Evolutionary conservation across 352 stramenopile species (phyloP), one percentile per base, ranked within the genome.

Genomic region (Phytophthora pluvialis): DNA sequence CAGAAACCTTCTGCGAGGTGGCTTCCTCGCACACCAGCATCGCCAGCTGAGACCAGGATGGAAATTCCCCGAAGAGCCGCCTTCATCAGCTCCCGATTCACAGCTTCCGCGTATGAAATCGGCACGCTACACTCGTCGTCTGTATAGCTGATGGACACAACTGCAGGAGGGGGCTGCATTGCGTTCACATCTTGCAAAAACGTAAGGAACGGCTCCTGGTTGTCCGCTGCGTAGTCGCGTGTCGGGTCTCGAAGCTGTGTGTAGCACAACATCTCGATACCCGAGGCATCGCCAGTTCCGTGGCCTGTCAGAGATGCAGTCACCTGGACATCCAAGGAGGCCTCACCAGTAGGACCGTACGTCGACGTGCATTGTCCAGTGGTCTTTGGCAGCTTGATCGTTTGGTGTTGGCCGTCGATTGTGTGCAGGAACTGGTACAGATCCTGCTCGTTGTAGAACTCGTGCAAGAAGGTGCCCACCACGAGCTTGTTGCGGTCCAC

Each of bases 71-170:
- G 73, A 35, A 89, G 60, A 6, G 83, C 86, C 3, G 81, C 79
- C 53, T 94, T 94, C 73, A 88, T 89, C 42, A 94, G 76, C 52
- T 94, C 86, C 3, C 72, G 66, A 59, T 92, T 89, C 13, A 94
- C 78, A 1, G 82, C 78, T 28, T 72, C 63, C 0, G 78, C 78
- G 60, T 94, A 94, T 10, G 55, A 67, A 4, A 33, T 26, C 0
- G 86, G 81, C 12, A 92, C 59, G 25, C 80, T 84, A 60, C 83
- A 91, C 64, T 94, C 86, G 44, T 94, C 86, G 62, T 94, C 86
- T 11, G 86, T 88, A 72, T 94, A 94, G 62, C 86, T 94, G 59
- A 94, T 83, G 15, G 83, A 92, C 6, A 94, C 80, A 28, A 92
- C 86, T 4, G 76, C 60, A 4, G 86, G 86, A 25, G 77, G 59